Percentiles rank a stretch among this genome's conserved stretches.
Conservation (phyloP, 2,329 filamentous ascomycete genomes). For the Penicillium sp. region DNA sequence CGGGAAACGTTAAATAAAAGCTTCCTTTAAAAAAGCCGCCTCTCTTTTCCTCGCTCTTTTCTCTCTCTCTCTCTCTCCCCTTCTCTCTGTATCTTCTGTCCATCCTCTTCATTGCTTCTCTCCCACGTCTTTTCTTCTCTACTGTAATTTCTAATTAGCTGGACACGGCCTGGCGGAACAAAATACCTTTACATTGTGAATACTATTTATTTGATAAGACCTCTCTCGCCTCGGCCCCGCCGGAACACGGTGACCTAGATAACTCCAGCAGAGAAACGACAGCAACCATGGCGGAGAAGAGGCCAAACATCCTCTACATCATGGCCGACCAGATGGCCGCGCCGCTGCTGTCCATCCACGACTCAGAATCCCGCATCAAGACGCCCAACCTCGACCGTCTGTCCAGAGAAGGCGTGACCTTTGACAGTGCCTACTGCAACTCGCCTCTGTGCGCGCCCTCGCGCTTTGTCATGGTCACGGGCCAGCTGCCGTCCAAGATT, state of each 20-base stretch:
- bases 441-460: conserved; percentile 89
- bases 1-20: background rate
- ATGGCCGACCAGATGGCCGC: conserved; percentile 96
- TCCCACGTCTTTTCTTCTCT: background rate
- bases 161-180: background rate
- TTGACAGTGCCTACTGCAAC: conserved; percentile 91
- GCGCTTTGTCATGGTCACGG: conserved; percentile 90
- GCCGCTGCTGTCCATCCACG: conserved; percentile 87
- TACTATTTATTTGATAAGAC: background rate
- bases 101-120: background rate
- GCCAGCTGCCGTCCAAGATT: conserved; percentile 86
- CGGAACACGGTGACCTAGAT: background rate
- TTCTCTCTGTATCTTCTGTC: background rate
- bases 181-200: background rate
- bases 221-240: background rate
- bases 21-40: conserved; percentile 5
- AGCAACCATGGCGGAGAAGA: conserved; percentile 38
- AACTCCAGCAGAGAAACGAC: background rate
- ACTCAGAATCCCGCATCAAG: conserved; percentile 81
- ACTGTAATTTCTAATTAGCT: background rate
- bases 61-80: background rate
- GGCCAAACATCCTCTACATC: conserved; percentile 83
- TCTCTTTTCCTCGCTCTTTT: background rate
- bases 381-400: conserved; percentile 85
- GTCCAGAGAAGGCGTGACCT: conserved; percentile 77